Base-by-base conservation (phyloP, 164 flowering plant species). In the Chimonanthus praecox region DNA sequence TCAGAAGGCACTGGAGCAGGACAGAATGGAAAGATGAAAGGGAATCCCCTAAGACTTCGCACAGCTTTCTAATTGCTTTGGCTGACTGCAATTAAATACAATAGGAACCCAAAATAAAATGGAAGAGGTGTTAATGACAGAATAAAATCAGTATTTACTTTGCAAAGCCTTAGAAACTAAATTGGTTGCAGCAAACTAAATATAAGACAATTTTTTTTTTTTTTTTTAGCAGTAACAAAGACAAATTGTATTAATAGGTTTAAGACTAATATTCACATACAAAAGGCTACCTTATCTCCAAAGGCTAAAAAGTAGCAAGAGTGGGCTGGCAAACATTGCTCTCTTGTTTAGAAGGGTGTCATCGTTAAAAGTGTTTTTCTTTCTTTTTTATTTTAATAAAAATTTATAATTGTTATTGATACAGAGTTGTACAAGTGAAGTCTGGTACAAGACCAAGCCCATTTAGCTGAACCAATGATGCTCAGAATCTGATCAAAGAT, bases 1-100 rank as follows among this genome's bases (percentile, higher is more conserved):
- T 87, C 81, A 95, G 73, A 72, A 93, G 88, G 78, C 87, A 83
- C 33, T 83, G 75, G 63, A 95, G 87, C 75, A 95, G 78, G 46
- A 77, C 83, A 69, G 73, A 74, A 81, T 88, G 89, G 73, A 83
- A 80, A 71, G 90, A 72, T 67, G 94, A 87, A 54, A 95, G 75
- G 18, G 90, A 84, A 71, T 95, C 99, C 66, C 93, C 97, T 79
- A 95, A 82, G 76, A 90, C 87, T 78, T 94, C 97, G 81, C 94
- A 71, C 67, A 95, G 89, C 84, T 87, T 92, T 80, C 81, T 80
- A 46, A 90, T 86, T 73, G 94, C 99, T 73, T 76, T 85, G 43
- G 94, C 94, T 69, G 98, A 87, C 99, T 95, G 87, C 75, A 81
- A 73, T 46, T 4, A 76, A 8, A 49, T 15, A 67, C n/a, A 70